phyloP scores from a whole-genome alignment of 2,329 filamentous ascomycete genomes.

The Stachybotrys chlorohalonatus region DNA sequence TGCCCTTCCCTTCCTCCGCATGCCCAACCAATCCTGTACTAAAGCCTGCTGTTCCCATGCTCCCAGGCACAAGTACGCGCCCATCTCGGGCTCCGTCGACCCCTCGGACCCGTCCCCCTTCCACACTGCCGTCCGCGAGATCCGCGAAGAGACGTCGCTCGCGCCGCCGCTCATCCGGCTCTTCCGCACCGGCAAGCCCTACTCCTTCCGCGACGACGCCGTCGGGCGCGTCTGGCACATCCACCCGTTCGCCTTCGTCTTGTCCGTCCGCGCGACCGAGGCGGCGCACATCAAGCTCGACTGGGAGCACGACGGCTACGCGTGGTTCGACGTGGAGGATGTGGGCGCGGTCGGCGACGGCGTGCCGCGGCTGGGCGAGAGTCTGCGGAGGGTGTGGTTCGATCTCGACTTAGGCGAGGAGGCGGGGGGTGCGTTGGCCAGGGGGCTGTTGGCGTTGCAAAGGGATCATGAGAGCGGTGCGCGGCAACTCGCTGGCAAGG shows the following conservation, averaged over 20 bases:
- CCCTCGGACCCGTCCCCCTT: conserved; percentile 40
- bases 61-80: conserved; percentile 45
- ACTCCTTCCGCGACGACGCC: conserved; percentile 42
- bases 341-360: conserved; percentile 37
- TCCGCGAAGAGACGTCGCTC: conserved; percentile 53
- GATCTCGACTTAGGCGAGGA: conserved; percentile 38
- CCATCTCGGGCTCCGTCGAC: conserved; percentile 54
- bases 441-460: conserved; percentile 39
- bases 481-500: conserved; percentile 44
- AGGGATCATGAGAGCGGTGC: conserved; percentile 51
- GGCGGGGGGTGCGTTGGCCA: conserved; percentile 34
- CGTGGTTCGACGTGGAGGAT: conserved; percentile 45
- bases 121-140: conserved; percentile 51
- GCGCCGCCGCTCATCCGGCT: conserved; percentile 35
- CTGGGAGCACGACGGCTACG: conserved; percentile 53
- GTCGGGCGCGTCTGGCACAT: conserved; percentile 52
- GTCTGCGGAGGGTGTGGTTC: conserved; percentile 50
- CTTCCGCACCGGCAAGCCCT: conserved; percentile 49
- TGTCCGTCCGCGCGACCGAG: conserved; percentile 32
- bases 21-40: background rate
- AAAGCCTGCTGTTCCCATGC: background rate
- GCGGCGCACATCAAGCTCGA: conserved; percentile 40
- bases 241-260: conserved; percentile 50
- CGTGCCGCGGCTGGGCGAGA: conserved; percentile 50
- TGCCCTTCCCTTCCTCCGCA: background rate